Evolutionary conservation across 148 eudicot species (phyloP).

Genomic region (Rhododendron molle): DNA sequence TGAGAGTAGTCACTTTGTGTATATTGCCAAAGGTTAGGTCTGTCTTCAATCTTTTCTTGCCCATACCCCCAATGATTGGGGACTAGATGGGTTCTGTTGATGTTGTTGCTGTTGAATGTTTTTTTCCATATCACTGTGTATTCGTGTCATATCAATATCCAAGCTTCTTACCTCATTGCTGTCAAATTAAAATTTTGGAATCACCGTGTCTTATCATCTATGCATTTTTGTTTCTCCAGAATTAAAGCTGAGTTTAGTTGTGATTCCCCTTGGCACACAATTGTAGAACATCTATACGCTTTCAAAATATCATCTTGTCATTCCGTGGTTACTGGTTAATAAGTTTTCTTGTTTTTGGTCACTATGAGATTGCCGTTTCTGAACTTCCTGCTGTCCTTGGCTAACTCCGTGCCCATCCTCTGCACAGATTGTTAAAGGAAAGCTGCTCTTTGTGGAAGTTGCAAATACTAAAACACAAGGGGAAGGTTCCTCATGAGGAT

Average conservation of each 20-base stretch:
- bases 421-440: slow-evolving; percentile 1
- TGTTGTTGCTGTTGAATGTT: too few species aligned
- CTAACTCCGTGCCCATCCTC: neutral
- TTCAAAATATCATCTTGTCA: neutral
- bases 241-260: neutral
- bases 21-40: too few species aligned
- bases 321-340: neutral
- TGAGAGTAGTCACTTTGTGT: too few species aligned
- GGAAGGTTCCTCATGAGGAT: neutral
- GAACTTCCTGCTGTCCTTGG: neutral
- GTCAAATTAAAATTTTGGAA: neutral
- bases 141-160: neutral
- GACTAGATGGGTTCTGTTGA: too few species aligned
- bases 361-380: neutral
- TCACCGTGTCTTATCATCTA: neutral
- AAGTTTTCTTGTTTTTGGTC: neutral
- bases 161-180: neutral
- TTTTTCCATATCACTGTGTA: too few species aligned
- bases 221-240: neutral
- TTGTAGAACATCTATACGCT: neutral
- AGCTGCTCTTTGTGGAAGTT: slow-evolving; percentile 6
- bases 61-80: too few species aligned
- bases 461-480: neutral
- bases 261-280: neutral
- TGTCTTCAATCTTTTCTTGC: too few species aligned